Base-by-base conservation (phyloP, 2,329 filamentous ascomycete genomes). In the Colletotrichum limetticola region DNA sequence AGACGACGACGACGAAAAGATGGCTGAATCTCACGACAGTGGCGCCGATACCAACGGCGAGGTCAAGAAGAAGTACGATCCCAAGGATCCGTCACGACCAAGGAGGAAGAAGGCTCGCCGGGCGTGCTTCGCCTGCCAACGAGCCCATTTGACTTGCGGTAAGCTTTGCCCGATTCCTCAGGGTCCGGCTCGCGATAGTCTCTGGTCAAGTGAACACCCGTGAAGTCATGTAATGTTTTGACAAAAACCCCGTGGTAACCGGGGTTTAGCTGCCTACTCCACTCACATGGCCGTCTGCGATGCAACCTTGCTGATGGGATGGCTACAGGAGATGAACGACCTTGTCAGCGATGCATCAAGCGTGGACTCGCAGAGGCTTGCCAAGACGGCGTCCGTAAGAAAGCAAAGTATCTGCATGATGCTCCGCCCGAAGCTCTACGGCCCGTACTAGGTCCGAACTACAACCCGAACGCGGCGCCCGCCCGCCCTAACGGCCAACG, bases 371-470 rank as follows among this genome's bases (percentile, higher is more conserved):
- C 95, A 78, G 95, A 98, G 81, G 91, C 91, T 74, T 99, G 97
- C 80, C 95, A 98, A 82, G 97, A 99, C 80, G 97, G 97, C 66
- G 95, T 98, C 64, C 93, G 97, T 75, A 99, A 99, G 84, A 99
- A 98, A 88, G 97, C 97, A 65, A 99, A 99, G 83, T 99, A 99
- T 82, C 93, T 99, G 69, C 95, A 98, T 80, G 97, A 98, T 87
- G 95, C 96, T 30, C 95, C 96, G 46, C 91, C 95, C 65, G 95
- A 97, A 81, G 95, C 95, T 58, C 87, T 98, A 74, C 90, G 96
- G 80, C 94, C 95, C n/a, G 95, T 97, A 55, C 88, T 97, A 60
- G 92, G 92, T 5, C 91, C 92, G 35, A 91, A 88, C 74, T 93
- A 91, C 78, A 94, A 93, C 78, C 89, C 89, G 79, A 86, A 82